Evolutionary conservation across 2,329 filamentous ascomycete genomes (phyloP), one percentile per base, ranked within the genome.

Genomic region (Lecanicillium sp.): DNA sequence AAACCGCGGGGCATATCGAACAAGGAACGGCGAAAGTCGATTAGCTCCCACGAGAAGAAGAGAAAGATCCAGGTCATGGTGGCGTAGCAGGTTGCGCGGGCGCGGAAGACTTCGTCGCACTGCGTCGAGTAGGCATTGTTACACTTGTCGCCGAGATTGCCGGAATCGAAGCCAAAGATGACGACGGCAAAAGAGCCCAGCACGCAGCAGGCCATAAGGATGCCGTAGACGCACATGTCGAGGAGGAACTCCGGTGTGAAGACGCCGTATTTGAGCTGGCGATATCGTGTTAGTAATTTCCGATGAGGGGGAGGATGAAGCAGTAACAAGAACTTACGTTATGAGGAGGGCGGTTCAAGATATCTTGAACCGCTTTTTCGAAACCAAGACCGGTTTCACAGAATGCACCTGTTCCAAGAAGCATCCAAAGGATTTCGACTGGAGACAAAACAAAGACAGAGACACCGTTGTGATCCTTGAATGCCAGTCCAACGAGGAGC

Each of bases 371-470:
- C 0, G 81, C 80, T 31, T 69, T 61, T 56, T 86, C 81, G 59
- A 83, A 80, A 3, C 81, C 82, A 5, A 86, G 67, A 35, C 81
- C 82, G 65, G 85, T 84, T 48, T 84, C 82, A 2, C 80, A 80
- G 45, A 85, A 70, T 1, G 74, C 75, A 36, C 77, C 82, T 1
- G 80, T 85, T 37, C 84, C 73, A 71, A 85, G 81, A 52, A 85
- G 80, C 52, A 85, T 79, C 78, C 79, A 85, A 20, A 86, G 68
- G 45, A 85, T 83, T 46, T 85, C 77, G 11, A 85, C 75, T 0
- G 81, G 82, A 0, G 79, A 69, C 11, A 85, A 66, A 0, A 80
- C 78, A 54, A 85, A 85, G 11, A 85, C 75, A 0, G 80, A 85
- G 18, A 81, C 65, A 2, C 68, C 64, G n/a, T 63, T 63, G 1